These are phyloP conservation scores for Penicillium waksmanii DNA, from an alignment of 495 filamentous ascomycete species.

Conservation along the genomic window DNA sequence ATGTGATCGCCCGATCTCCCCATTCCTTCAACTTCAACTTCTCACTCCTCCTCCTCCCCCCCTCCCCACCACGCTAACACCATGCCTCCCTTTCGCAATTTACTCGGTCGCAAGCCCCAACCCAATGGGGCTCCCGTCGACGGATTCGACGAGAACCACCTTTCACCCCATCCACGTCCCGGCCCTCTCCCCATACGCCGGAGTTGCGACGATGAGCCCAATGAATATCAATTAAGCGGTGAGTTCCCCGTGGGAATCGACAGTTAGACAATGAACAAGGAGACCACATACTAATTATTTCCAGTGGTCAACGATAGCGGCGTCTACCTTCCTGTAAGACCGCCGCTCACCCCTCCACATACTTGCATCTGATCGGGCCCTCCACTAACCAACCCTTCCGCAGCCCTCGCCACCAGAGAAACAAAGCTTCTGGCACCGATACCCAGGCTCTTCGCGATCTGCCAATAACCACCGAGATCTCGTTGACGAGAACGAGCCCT, in stretches of 20 bases:
- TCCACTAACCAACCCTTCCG: conserved; percentile 23
- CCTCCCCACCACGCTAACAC: not conserved
- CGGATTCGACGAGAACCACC: conserved; percentile 50
- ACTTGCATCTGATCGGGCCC: not conserved
- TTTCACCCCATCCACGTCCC: conserved; percentile 47
- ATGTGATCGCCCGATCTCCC: not conserved
- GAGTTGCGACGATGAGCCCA: conserved; percentile 59
- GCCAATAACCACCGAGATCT: conserved; percentile 68
- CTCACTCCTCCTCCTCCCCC: not conserved
- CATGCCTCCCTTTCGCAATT: conserved; percentile 76
- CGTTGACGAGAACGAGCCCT: conserved; percentile 84
- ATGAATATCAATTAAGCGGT: conserved; percentile 86
- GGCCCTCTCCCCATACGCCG: conserved; percentile 63
- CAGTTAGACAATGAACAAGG: too few relatives aligned
- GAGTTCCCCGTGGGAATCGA: conserved; percentile 28
- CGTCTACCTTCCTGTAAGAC: conserved; percentile 87
- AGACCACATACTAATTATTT: not conserved
- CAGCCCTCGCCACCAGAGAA: conserved; percentile 92
- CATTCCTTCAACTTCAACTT: conserved; percentile 1
- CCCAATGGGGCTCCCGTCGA: conserved; percentile 49
- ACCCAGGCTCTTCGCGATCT: conserved; percentile 65
- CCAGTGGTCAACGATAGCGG: conserved; percentile 97
- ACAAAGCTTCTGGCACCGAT: conserved; percentile 79
- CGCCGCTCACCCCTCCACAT: not conserved
- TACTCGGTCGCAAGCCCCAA: conserved; percentile 64